Conservation (phyloP, 176 grass and related monocot genomes). For the Thinopyrum elongatum region DNA sequence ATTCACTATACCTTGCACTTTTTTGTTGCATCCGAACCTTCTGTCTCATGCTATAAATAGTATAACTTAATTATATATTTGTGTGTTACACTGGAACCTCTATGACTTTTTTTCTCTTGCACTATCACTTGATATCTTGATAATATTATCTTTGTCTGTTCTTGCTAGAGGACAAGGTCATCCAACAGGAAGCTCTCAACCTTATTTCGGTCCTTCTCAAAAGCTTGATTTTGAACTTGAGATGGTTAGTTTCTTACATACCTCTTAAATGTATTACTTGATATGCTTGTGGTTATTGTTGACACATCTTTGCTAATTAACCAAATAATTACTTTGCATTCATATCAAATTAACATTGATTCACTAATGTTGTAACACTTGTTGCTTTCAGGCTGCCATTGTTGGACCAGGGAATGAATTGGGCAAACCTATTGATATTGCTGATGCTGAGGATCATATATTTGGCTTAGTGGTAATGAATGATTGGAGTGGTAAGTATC, state of each 20-base stretch:
- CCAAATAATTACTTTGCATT: not conserved
- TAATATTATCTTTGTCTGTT: constrained; percentile 5
- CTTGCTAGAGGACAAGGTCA: constrained; percentile 79
- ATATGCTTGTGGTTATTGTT: not conserved
- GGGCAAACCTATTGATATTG: constrained; percentile 73
- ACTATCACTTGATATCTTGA: not conserved
- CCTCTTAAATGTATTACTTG: not conserved
- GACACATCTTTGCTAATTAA: not conserved
- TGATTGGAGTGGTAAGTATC: constrained; percentile 91
- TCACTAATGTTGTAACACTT: not conserved
- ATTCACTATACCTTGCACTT: not conserved
- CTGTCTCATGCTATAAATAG: not conserved
- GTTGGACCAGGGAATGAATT: constrained; percentile 94
- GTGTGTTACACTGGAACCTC: not conserved
- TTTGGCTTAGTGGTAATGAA: constrained; percentile 96
- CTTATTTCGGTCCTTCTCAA: constrained; percentile 83
- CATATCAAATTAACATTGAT: constrained; percentile 4
- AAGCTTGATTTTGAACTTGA: constrained; percentile 99
- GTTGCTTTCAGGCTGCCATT: constrained; percentile 76
- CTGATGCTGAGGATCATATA: constrained; percentile 83
- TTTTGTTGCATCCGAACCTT: not conserved
- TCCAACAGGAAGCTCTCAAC: constrained; percentile 54
- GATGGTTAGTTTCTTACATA: constrained; percentile 71
- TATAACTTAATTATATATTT: not conserved
- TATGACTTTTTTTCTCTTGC: not conserved